These are phyloP conservation scores for Petunia secreta DNA, from an alignment of 257 asterid genomes.

Conservation along the genomic window DNA sequence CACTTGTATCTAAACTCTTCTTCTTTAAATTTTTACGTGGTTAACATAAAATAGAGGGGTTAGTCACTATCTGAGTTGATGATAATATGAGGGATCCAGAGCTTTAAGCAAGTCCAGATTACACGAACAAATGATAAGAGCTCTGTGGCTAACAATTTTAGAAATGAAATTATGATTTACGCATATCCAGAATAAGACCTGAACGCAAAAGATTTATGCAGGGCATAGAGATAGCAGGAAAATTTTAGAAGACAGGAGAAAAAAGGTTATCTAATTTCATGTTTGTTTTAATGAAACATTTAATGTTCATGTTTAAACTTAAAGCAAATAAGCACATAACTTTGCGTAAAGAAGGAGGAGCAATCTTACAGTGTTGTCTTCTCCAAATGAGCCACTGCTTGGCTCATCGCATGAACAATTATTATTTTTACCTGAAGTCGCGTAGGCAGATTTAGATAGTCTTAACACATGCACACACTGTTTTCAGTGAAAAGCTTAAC, in stretches of 20 bases:
- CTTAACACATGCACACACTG: background rate
- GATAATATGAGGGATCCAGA: background rate
- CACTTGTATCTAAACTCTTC: background rate
- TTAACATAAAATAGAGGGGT: background rate
- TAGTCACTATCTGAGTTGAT: too few relatives aligned
- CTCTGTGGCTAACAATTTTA: background rate
- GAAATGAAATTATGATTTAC: background rate
- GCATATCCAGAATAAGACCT: background rate
- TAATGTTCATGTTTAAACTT: background rate
- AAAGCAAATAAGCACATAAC: background rate
- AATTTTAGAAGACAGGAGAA: background rate
- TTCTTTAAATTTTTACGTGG: background rate
- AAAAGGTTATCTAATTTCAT: background rate
- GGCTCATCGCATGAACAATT: conserved; percentile 28
- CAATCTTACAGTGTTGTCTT: conserved; percentile 29
- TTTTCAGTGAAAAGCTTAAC: background rate
- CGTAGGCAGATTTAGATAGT: background rate
- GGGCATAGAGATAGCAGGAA: background rate
- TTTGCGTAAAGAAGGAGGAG: conserved; percentile 24
- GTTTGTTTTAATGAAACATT: background rate
- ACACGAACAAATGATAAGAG: background rate
- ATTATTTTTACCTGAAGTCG: conserved; percentile 32
- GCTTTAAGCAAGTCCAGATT: background rate
- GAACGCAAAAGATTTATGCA: background rate
- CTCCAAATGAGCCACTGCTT: conserved; percentile 24